Evolutionary conservation across 768 basidiomycete genomes (phyloP), one percentile per base, ranked within the genome.

Genomic region (Pleurotus tuoliensis): DNA sequence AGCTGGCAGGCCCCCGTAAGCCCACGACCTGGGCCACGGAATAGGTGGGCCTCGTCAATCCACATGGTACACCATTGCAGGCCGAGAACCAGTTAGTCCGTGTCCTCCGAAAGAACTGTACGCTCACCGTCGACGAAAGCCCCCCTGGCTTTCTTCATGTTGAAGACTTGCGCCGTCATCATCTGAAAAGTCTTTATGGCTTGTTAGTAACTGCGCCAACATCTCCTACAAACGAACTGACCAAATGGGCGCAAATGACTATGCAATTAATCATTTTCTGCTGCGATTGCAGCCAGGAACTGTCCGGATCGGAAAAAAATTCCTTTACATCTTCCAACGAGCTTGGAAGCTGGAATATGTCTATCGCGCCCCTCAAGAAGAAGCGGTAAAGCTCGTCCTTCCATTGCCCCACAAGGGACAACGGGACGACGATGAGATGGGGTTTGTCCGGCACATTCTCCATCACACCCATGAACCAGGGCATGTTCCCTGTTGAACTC

Each of bases 361-460:
- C 59, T 12, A 61, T 22, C 1, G 30, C 2, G 20, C 54, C 53
- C 13, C 7, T n/a, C 2, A 12, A 5, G 15, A 68, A 54, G 18
- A 65, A 59, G 0, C 16, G 46, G 27, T 61, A 48, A 0, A 67
- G 13, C 22, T 67, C 65, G 3, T 52, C 27, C 0, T 41, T n/a
- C 67, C 68, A 69, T 39, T 67, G 66, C 12, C 22, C 46, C 6
- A 63, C 40, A 2, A 69, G 63, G 0, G 66, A 63, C 12, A 59
- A 58, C 0, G 65, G 65, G 2, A 64, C 59, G 18, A 66, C 39
- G 9, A 67, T 61, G 4, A 67, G 58, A 25, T 67, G 67, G 0
- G 63, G 63, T 4, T 16, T 45, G n/a, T 62, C 41, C 0, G 55
- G 49, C 0, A 61, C 1, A 9, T 4, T 3, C 40, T n/a, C 25